Evolutionary conservation across 441 rosid genomes (phyloP).

Genomic region (Raphanus hybrid): DNA sequence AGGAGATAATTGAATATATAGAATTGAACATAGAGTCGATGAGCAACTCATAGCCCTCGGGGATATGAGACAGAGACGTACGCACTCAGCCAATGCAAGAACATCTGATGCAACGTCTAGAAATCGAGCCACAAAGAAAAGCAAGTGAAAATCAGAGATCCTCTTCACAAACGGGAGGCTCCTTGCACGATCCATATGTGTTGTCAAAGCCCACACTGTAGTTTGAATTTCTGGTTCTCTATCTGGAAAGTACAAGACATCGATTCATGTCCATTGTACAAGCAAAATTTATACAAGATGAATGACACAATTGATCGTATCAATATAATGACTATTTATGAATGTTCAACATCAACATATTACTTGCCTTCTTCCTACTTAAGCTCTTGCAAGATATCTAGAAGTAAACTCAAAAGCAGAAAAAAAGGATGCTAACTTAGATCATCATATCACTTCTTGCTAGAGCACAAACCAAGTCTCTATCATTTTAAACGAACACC

Average conservation of each 20-base stretch:
- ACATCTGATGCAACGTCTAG: conserved; percentile 70
- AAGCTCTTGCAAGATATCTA: not conserved
- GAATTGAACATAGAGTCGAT: conserved; percentile 59
- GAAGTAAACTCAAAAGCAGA: too few species aligned
- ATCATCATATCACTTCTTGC: not conserved
- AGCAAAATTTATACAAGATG: conserved; percentile 14
- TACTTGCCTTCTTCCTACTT: not conserved
- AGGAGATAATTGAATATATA: not conserved
- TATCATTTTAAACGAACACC: too few species aligned
- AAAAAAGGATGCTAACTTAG: too few species aligned
- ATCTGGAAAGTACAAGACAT: conserved; percentile 75
- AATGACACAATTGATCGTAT: too few species aligned
- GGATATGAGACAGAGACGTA: conserved; percentile 59
- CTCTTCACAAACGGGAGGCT: conserved; percentile 74
- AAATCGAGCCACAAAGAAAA: conserved; percentile 69
- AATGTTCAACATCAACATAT: conserved; percentile 43
- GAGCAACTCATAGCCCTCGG: conserved; percentile 85
- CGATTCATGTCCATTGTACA: conserved; percentile 67
- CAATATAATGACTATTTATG: too few species aligned
- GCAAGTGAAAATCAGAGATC: conserved; percentile 84
- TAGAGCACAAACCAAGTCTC: not conserved
- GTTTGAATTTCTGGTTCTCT: conserved; percentile 68
- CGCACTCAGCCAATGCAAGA: conserved; percentile 76
- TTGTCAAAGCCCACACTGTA: conserved; percentile 69
- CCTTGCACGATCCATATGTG: conserved; percentile 68